Evolutionary conservation across 768 basidiomycete species (phyloP).

Genomic region (Panaeolus cyanescens): DNA sequence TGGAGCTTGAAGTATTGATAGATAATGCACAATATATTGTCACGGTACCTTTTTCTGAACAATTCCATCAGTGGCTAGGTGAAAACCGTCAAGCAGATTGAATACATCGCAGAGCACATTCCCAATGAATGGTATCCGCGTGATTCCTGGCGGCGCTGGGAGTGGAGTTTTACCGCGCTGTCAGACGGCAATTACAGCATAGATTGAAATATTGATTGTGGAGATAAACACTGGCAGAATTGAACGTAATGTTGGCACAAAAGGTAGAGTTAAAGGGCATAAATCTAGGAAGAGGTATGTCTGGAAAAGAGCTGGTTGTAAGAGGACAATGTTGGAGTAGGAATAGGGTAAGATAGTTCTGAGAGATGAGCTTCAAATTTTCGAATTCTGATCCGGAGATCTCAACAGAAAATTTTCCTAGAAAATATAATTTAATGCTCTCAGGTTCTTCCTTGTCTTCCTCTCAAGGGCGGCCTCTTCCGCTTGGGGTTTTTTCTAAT

Average conservation of each 20-base stretch:
- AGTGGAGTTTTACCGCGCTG: not conserved
- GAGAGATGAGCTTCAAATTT: not conserved
- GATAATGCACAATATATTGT: too few relatives aligned
- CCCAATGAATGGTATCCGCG: not conserved
- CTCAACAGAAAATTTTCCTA: not conserved
- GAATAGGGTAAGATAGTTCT: too few relatives aligned
- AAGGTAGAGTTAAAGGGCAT: not conserved
- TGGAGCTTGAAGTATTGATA: not conserved
- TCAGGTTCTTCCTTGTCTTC: not conserved
- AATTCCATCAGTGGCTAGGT: not conserved
- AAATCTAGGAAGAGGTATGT: too few relatives aligned
- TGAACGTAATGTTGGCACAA: not conserved
- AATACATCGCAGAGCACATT: not conserved
- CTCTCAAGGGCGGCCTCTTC: not conserved
- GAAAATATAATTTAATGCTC: not conserved
- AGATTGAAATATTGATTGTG: not conserved
- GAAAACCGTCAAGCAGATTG: not conserved
- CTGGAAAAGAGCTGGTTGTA: too few relatives aligned
- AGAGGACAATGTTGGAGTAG: too few relatives aligned
- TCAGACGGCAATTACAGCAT: conserved; percentile 4
- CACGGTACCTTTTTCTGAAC: not conserved
- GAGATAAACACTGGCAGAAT: not conserved
- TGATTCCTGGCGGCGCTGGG: not conserved
- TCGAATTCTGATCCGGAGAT: not conserved
- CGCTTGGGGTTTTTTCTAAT: not conserved